A percentile compares a stretch with the other conserved stretches of the same genome.
Evolutionary conservation across 2,329 filamentous ascomycete species (phyloP).

Genomic region (Fusarium robinianum): DNA sequence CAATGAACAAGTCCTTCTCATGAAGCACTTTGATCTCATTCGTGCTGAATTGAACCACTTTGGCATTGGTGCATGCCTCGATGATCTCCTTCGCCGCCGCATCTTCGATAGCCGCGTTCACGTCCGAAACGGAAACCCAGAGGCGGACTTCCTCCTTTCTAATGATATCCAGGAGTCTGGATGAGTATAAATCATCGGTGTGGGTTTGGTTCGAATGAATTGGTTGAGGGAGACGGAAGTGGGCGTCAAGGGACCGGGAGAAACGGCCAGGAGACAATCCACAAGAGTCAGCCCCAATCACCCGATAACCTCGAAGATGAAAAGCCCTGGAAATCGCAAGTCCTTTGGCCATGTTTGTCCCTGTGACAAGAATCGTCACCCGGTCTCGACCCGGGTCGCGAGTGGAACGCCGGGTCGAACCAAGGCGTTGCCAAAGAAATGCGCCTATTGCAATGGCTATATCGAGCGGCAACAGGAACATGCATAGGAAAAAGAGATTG

Average conservation of each 20-base stretch:
- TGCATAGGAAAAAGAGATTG: too few species aligned
- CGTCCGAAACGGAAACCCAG: conserved; percentile 76
- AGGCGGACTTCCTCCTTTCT: conserved; percentile 65
- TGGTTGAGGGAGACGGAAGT: conserved; percentile 52
- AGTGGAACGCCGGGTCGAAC: not conserved
- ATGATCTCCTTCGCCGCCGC: conserved; percentile 65
- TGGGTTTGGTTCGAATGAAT: conserved; percentile 11
- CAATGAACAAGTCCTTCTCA: conserved; percentile 68
- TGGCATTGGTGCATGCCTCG: conserved; percentile 61
- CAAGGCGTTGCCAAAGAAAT: conserved; percentile 14
- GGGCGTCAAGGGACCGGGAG: conserved; percentile 59
- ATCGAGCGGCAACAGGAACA: too few species aligned
- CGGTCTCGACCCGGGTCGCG: conserved; percentile 2
- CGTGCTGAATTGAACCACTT: conserved; percentile 65
- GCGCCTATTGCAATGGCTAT: conserved; percentile 4
- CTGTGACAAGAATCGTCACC: conserved; percentile 69
- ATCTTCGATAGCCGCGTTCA: conserved; percentile 68
- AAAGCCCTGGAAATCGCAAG: conserved; percentile 68
- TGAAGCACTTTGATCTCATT: conserved; percentile 62
- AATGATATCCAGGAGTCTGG: conserved; percentile 62
- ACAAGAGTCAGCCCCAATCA: conserved; percentile 72
- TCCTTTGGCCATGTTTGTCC: conserved; percentile 73
- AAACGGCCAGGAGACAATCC: conserved; percentile 58
- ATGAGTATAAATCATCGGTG: conserved; percentile 56
- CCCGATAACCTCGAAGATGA: conserved; percentile 66